Conservation (phyloP, 106 monocot species). For the Dendrobium catenatum region DNA sequence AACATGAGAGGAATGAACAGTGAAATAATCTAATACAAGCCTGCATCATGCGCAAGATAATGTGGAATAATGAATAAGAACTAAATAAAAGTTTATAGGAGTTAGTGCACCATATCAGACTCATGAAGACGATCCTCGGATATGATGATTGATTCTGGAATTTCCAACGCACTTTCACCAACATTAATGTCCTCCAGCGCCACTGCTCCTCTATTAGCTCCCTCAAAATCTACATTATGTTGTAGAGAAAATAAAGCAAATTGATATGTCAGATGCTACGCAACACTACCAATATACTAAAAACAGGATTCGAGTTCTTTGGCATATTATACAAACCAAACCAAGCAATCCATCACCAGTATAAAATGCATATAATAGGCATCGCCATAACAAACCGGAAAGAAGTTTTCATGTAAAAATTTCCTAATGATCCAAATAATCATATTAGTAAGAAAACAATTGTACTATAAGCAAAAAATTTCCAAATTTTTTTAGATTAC, state of each 20-base stretch:
- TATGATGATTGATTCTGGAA: constrained; percentile 82
- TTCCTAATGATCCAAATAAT: not conserved
- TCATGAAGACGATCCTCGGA: constrained; percentile 55
- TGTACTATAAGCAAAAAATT: not conserved
- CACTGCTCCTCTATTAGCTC: constrained; percentile 86
- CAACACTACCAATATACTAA: not conserved
- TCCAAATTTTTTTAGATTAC: too few relatives aligned
- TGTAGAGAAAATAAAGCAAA: constrained; percentile 1
- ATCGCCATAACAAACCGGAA: not conserved
- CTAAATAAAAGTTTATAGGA: not conserved
- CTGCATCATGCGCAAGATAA: not conserved
- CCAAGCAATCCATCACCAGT: not conserved
- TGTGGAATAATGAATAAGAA: not conserved
- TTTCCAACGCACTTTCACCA: constrained; percentile 70
- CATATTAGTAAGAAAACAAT: not conserved
- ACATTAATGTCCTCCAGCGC: constrained; percentile 63
- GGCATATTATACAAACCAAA: not conserved
- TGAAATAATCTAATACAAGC: not conserved
- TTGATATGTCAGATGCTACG: not conserved
- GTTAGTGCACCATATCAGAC: constrained; percentile 63
- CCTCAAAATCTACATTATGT: constrained; percentile 64
- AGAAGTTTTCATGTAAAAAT: not conserved
- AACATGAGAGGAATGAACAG: not conserved
- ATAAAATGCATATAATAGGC: not conserved
- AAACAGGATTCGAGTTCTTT: not conserved